These are phyloP conservation scores for Umbelopsis isabellina DNA, from an alignment of 192 early-diverging fungal genomes.

Conservation along the genomic window DNA sequence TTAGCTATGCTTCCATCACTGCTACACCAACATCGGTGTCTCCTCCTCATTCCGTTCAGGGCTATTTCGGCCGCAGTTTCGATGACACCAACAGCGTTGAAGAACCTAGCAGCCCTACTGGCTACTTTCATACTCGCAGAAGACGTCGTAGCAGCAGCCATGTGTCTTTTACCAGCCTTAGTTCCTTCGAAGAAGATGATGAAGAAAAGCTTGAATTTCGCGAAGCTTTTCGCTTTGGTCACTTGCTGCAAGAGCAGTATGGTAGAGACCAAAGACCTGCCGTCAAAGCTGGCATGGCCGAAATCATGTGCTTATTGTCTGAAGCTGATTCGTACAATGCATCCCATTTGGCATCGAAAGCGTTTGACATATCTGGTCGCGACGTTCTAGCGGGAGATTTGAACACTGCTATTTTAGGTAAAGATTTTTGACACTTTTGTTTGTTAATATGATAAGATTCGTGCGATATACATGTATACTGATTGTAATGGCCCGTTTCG, in stretches of 20 bases:
- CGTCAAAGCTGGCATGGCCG: constrained; percentile 40
- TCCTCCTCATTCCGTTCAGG: not conserved
- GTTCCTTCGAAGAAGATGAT: constrained; percentile 28
- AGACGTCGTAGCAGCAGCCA: constrained; percentile 22
- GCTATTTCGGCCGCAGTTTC: not conserved
- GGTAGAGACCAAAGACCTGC: constrained; percentile 28
- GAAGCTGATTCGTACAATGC: constrained; percentile 58
- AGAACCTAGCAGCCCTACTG: not conserved
- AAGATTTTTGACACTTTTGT: constrained; percentile 3
- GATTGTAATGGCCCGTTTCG: not conserved
- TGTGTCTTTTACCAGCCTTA: not conserved
- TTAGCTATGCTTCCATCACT: constrained; percentile 38
- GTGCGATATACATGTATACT: not conserved
- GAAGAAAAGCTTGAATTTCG: constrained; percentile 19
- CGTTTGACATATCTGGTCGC: constrained; percentile 57
- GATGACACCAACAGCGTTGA: constrained; percentile 10
- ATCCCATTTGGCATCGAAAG: constrained; percentile 48
- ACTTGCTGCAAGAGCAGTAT: constrained; percentile 61
- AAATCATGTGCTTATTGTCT: constrained; percentile 73
- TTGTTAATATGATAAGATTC: constrained; percentile 20
- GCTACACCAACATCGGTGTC: constrained; percentile 26
- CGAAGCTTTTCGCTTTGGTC: constrained; percentile 53
- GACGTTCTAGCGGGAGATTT: constrained; percentile 65
- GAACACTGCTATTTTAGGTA: constrained; percentile 71
- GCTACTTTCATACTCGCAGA: not conserved